These are phyloP conservation scores for Saprolegnia diclina DNA, from an alignment of 352 stramenopile species.

Conservation along the genomic window DNA sequence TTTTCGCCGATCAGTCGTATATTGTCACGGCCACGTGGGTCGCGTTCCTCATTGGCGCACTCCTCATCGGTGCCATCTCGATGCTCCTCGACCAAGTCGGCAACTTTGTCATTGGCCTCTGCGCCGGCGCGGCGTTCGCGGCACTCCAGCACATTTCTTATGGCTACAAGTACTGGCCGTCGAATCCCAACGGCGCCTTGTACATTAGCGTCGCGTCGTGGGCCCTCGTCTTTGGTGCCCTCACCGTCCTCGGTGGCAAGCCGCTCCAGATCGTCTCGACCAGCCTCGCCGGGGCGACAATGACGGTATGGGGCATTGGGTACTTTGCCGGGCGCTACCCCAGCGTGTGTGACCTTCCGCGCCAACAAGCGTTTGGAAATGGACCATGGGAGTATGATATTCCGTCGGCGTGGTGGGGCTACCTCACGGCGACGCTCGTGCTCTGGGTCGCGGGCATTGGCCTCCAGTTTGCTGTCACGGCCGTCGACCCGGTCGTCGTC, in stretches of 20 bases:
- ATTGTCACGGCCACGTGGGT: constrained; percentile 45
- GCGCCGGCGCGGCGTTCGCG: constrained; percentile 35
- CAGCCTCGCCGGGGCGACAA: constrained; percentile 41
- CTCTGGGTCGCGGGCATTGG: constrained; percentile 41
- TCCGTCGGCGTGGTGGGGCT: constrained; percentile 56
- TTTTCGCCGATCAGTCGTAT: constrained; percentile 32
- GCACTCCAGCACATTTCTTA: constrained; percentile 46
- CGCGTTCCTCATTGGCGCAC: constrained; percentile 36
- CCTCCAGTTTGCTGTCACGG: constrained; percentile 44
- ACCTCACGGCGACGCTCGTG: constrained; percentile 49
- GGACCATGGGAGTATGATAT: constrained; percentile 40
- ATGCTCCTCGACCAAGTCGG: constrained; percentile 40
- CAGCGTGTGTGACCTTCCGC: constrained; percentile 42
- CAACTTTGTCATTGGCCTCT: constrained; percentile 39
- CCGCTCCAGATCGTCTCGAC: constrained; percentile 45
- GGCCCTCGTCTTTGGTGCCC: constrained; percentile 34
- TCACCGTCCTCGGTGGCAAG: constrained; percentile 34
- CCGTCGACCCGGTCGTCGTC: constrained; percentile 23
- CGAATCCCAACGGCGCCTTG: constrained; percentile 40
- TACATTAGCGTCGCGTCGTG: constrained; percentile 40
- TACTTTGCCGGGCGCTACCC: constrained; percentile 61
- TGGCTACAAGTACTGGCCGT: constrained; percentile 33
- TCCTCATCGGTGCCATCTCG: constrained; percentile 34
- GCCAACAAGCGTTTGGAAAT: constrained; percentile 35
- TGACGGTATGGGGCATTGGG: constrained; percentile 50